Base-by-base conservation (phyloP, 192 early-diverging fungal species). In the Coemansia guatemalensis region DNA sequence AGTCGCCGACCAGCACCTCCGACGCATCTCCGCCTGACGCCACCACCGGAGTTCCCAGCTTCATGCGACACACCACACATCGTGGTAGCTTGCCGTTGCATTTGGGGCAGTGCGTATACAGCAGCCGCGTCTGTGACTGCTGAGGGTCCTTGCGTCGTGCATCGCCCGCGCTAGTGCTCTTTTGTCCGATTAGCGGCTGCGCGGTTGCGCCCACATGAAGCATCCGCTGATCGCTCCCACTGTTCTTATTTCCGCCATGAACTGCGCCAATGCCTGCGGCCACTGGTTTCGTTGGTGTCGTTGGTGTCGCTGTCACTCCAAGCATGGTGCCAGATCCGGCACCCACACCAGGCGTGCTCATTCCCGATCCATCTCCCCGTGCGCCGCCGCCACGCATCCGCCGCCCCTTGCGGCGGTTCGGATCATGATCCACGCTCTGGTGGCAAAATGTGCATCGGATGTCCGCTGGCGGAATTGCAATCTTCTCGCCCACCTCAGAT, bases 371-470 rank as follows among this genome's bases (percentile, higher is more conserved):
- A 26, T 53, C 60, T 0, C 47, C 25, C 8, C 23, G 41, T 14
- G n/a, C 35, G 21, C 53, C 60, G 30, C 23, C 39, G 50, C 64
- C 50, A 23, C 53, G 56, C 39, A 67, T 5, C 39, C 44, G 35
- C 7, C 52, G 64, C 18, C 52, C 32, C 47, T 67, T 66, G 25
- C 53, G 61, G 56, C 33, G 48, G 58, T 56, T 60, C 14, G 58
- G 50, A 39, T 64, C 69, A 54, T 66, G 63, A 26, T 62, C 62
- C 56, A 83, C 64, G 35, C 57, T 81, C 68, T 90, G 86, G 66
- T 89, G 87, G 80, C 95, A 96, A 69, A 85, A 94, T 68, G 87
- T 89, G 75, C 95, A 96, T 41, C 92, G 88, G 52, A 96, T 83
- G 65, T 93, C 90, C 6, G 93, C 87, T 69, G 94, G 86, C 8